Percentiles rank a stretch among this genome's conserved stretches.
phyloP scores from a whole-genome alignment of 345 rosid genomes.

The Dimocarpus longan region DNA sequence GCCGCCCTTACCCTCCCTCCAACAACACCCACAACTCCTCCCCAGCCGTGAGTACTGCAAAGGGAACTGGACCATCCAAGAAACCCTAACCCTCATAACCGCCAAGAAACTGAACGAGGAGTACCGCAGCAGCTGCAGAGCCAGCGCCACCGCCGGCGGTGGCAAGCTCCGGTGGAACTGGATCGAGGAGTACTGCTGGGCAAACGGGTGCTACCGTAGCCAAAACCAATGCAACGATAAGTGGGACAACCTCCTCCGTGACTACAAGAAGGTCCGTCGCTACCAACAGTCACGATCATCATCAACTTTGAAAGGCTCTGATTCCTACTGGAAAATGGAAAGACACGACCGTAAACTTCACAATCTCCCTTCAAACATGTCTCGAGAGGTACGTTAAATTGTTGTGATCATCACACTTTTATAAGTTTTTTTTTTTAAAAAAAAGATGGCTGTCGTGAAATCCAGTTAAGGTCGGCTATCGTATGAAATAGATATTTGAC shows the following conservation, averaged over 20 bases:
- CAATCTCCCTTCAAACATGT: conserved; percentile 43
- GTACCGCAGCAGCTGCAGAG: conserved; percentile 27
- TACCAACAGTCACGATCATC: conserved; percentile 20
- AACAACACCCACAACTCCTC: not conserved
- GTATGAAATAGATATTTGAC: no score
- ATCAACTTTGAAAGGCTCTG: not conserved
- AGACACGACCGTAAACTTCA: conserved; percentile 33
- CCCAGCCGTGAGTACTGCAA: conserved; percentile 35
- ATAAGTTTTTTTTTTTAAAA: no score
- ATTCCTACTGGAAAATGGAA: conserved; percentile 40
- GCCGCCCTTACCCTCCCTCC: not conserved
- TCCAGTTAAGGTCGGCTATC: no score
- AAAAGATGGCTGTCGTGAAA: no score
- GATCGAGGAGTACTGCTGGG: conserved; percentile 48
- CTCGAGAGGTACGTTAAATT: conserved; percentile 9
- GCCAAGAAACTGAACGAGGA: conserved; percentile 44
- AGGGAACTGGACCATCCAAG: conserved; percentile 45
- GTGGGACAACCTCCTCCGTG: conserved; percentile 50
- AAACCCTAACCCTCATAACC: conserved; percentile 35
- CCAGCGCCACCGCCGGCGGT: conserved; percentile 12
- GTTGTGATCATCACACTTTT: no score
- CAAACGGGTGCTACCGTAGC: conserved; percentile 37
- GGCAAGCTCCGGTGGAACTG: conserved; percentile 42
- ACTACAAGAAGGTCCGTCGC: conserved; percentile 38
- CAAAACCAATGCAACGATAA: conserved; percentile 53